Conservation (phyloP, 495 filamentous ascomycete species). For the Aspergillus egyptiacus region DNA sequence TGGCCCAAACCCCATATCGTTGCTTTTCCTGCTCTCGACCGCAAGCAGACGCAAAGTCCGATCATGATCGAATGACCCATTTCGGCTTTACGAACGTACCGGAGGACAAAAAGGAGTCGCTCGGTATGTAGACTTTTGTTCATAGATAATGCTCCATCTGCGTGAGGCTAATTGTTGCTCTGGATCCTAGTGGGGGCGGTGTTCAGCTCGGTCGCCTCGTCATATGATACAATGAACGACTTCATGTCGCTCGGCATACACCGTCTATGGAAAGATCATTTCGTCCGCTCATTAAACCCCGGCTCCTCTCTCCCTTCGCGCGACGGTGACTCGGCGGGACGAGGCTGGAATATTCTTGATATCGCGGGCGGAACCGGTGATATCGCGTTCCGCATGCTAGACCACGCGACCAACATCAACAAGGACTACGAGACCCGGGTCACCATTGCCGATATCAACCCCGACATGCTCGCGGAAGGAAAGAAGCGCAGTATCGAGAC, state of each 20-base stretch:
- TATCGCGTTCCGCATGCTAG: constrained; percentile 94
- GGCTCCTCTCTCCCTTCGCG: constrained; percentile 57
- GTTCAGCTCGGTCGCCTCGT: constrained; percentile 91
- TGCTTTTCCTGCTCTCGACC: constrained; percentile 51
- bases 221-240: constrained; percentile 96
- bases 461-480: constrained; percentile 86
- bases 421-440: constrained; percentile 70
- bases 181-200: constrained; percentile 64
- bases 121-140: too few relatives aligned
- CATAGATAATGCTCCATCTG: background rate
- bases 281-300: constrained; percentile 86
- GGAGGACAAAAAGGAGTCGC: constrained; percentile 71
- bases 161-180: constrained; percentile 16
- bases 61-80: constrained; percentile 68
- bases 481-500: constrained; percentile 62
- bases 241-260: constrained; percentile 97
- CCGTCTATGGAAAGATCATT: constrained; percentile 97
- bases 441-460: constrained; percentile 92
- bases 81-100: constrained; percentile 90
- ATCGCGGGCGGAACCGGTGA: constrained; percentile 96
- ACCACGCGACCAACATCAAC: constrained; percentile 80
- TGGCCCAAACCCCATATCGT: constrained; percentile 36
- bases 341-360: constrained; percentile 81
- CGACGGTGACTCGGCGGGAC: constrained; percentile 29
- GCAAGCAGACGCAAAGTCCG: constrained; percentile 37